Percentiles rank a stretch among this genome's conserved stretches.
Evolutionary conservation across 768 basidiomycete species (phyloP).

Genomic region (Psilocybe subaeruginosa): DNA sequence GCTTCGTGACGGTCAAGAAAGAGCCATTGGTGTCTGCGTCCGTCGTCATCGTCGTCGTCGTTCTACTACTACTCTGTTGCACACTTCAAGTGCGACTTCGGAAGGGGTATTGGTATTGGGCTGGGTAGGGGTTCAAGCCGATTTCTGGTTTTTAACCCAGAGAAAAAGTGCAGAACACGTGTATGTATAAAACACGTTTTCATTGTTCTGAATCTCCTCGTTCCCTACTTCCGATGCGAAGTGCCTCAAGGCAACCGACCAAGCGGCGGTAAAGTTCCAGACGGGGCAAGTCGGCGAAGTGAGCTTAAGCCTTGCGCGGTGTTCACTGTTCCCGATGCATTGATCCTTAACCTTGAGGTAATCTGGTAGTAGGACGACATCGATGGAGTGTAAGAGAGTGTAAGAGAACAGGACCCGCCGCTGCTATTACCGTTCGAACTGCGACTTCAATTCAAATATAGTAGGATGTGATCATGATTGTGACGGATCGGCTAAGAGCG

Average conservation of each 20-base stretch:
- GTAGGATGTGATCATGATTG: too few species aligned
- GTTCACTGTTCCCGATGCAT: too few species aligned
- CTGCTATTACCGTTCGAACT: background rate
- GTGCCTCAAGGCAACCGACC: constrained; percentile 18
- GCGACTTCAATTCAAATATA: too few species aligned
- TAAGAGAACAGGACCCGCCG: background rate
- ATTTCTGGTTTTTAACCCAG: constrained; percentile 8
- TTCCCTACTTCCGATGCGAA: constrained; percentile 9
- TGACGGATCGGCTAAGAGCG: too few species aligned
- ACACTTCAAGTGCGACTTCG: background rate
- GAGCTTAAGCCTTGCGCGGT: background rate
- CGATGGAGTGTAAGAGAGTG: background rate
- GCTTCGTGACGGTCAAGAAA: constrained; percentile 24
- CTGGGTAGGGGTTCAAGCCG: background rate
- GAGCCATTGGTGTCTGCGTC: constrained; percentile 19
- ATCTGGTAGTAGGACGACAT: background rate
- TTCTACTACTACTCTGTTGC: background rate
- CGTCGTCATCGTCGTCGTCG: constrained; percentile 3
- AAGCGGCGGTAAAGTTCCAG: constrained; percentile 13
- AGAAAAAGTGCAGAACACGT: constrained; percentile 15
- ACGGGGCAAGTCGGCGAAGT: constrained; percentile 5
- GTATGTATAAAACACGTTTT: constrained; percentile 23
- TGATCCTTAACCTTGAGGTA: background rate
- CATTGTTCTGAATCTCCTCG: constrained; percentile 12
- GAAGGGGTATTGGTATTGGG: background rate